Evolutionary conservation across 2,329 filamentous ascomycete genomes (phyloP), one percentile per base, ranked within the genome.

Genomic region (Neofusicoccum sp.): DNA sequence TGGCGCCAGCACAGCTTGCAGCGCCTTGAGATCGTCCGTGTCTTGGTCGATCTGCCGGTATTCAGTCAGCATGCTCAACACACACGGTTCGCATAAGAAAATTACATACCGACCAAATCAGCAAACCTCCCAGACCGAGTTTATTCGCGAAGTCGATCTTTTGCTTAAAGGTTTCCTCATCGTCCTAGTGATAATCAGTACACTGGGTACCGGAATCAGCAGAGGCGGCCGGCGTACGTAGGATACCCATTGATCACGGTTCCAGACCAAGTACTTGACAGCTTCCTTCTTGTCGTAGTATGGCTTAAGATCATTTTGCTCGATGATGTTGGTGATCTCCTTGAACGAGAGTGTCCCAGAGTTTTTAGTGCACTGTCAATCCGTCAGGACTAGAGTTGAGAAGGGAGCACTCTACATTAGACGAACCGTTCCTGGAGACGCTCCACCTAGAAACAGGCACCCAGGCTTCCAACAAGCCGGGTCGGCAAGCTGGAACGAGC

Each of bases 181-280:
- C 74, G 61, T 79, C 36, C 36, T 38, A 12, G 11, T 6, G 11
- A 38, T 38, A 3, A 38, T 38, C 36, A 38, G 11, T 38, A 38
- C n/a, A 38, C 12, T 5, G 5, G 36, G 4, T 38, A 38, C 11
- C 4, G 11, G n/a, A 38, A 38, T 5, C 36, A 38, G 11, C 4
- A 12, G 36, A 12, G 11, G 11, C 11, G 36, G 36, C 36, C 36
- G 11, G 11, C 36, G 12, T 38, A 38, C 76, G 58, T 72, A 79
- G 1, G 69, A 71, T n/a, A 78, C 68, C 75, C 75, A 79, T 62
- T 78, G 74, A 33, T 73, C 64, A 5, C 56, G 54, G n/a, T 71
- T 66, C 58, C 65, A 78, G 4, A 66, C 49, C 8, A 76, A 63
- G 51, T 73, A 67, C 60, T 75, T 75, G 44, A 75, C 68, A 6